These are phyloP conservation scores for Metarhizium sp. DNA, from an alignment of 2,329 filamentous ascomycete species.

Conservation along the genomic window DNA sequence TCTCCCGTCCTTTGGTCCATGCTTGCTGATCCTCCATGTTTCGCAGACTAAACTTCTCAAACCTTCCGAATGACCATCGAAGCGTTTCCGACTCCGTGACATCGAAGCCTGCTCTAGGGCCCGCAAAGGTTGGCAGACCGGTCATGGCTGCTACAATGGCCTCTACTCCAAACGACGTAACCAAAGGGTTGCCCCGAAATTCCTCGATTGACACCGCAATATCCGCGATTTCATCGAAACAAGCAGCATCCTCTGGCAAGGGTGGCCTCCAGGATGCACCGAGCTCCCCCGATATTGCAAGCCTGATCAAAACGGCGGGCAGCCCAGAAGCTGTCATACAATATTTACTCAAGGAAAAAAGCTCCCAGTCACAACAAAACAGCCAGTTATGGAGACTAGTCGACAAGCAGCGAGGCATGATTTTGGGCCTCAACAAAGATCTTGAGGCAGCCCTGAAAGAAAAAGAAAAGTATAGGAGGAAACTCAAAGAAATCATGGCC, in stretches of 20 bases:
- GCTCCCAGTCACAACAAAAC: constrained; percentile 81
- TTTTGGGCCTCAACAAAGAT: constrained; percentile 89
- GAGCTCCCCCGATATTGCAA: constrained; percentile 65
- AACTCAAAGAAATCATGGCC: constrained; percentile 65
- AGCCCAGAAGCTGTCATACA: constrained; percentile 84
- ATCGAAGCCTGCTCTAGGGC: constrained; percentile 32
- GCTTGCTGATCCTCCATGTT: constrained; percentile 1
- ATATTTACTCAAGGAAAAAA: constrained; percentile 84
- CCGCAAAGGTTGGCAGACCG: constrained; percentile 25
- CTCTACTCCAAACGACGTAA: constrained; percentile 28
- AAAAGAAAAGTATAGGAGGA: constrained; percentile 87
- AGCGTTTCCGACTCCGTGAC: constrained; percentile 34
- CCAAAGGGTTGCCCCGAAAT: constrained; percentile 51
- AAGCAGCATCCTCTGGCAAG: constrained; percentile 33
- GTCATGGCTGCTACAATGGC: constrained; percentile 39
- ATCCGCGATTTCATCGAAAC: constrained; percentile 60
- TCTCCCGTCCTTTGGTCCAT: neutral
- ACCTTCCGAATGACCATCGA: constrained; percentile 39
- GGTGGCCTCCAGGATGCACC: constrained; percentile 47
- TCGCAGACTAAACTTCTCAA: constrained; percentile 16
- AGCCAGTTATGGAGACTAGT: constrained; percentile 89
- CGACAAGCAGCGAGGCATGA: constrained; percentile 92
- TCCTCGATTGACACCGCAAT: constrained; percentile 92
- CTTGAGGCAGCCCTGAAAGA: constrained; percentile 85
- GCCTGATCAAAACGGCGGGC: constrained; percentile 73